These are phyloP conservation scores for Crepidotus variabilis DNA, from an alignment of 768 basidiomycete species.

Conservation along the genomic window DNA sequence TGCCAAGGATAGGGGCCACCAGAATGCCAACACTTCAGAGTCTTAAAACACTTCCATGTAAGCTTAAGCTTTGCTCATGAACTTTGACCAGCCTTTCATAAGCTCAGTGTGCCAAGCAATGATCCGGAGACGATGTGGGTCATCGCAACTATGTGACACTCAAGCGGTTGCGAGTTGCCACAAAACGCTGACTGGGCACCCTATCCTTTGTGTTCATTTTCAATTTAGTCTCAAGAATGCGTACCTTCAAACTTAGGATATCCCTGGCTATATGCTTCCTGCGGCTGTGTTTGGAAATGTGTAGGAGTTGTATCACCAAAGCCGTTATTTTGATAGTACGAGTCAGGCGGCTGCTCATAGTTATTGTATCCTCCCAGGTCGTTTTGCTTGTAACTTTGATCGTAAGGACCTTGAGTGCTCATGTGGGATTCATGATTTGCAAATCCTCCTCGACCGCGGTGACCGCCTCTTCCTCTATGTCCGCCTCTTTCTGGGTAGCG, in stretches of 20 bases:
- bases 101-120: conserved; percentile 22
- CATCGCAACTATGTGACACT: neutral
- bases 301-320: conserved; percentile 48
- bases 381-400: conserved; percentile 62
- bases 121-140: conserved; percentile 9
- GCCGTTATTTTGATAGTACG: conserved; percentile 70
- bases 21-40: conserved; percentile 27
- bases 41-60: conserved; percentile 25
- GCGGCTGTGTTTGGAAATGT: conserved; percentile 42
- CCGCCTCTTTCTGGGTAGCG: conserved; percentile 59
- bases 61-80: conserved; percentile 18
- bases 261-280: conserved; percentile 55
- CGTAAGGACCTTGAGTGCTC: conserved; percentile 52
- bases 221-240: conserved; percentile 64
- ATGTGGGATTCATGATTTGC: conserved; percentile 52
- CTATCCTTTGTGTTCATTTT: conserved; percentile 10
- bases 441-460: conserved; percentile 53
- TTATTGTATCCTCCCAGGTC: conserved; percentile 65
- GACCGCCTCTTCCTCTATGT: conserved; percentile 43
- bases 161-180: conserved; percentile 20
- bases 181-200: neutral
- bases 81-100: conserved; percentile 19
- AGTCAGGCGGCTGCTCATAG: conserved; percentile 62
- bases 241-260: conserved; percentile 79
- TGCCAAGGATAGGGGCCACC: conserved; percentile 39